Base-by-base conservation (phyloP, 169 alveolate species). In the Neospora caninum region DNA sequence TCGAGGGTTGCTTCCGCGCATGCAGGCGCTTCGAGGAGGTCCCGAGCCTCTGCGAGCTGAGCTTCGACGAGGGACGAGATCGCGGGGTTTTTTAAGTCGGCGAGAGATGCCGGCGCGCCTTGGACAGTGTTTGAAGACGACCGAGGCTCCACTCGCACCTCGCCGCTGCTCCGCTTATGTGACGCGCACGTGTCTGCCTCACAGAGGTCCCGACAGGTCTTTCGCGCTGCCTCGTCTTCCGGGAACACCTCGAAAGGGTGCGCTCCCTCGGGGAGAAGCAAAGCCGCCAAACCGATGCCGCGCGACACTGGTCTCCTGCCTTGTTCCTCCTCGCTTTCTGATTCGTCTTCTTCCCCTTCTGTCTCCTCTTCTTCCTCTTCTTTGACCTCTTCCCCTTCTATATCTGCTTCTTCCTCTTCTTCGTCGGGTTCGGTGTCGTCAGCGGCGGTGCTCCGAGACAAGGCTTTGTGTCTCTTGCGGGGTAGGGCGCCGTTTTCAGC, bases 11-110 rank as follows among this genome's bases (percentile, higher is more conserved):
- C 89, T 29, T 22, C 53, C 20, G 89, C 34, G 10, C 43, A 22
- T 9, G 64, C 67, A 36, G 89, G 89, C 53, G 89, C n/a, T 41
- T 82, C 89, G n/a, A 82, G 36, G 38, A 41, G 34, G 25, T 82
- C 89, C 4, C 67, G 13, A 6, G 89, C 67, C 67, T 82, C 89
- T 6, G n/a, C 67, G 29, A 82, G 67, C 73, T 64, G 73, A 6
- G 73, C 73, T 29, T 64, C 73, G 73, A 64, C 73, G 25, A 64
- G 73, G 34, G 73, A 9, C 4, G 73, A 64, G 73, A 64, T 29
- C 4, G 31, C 31, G 73, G 73, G 73, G 34, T 27, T 64, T 27
- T 29, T 16, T 27, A 16, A 22, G 58, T 49, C 58, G 58, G 58
- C 4, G 58, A 49, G 22, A 49, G 22, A 49, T 4, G 58, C 22